Evolutionary conservation across 2,329 filamentous ascomycete genomes (phyloP), one percentile per base, ranked within the genome.

Genomic region (Huntiella decipiens): DNA sequence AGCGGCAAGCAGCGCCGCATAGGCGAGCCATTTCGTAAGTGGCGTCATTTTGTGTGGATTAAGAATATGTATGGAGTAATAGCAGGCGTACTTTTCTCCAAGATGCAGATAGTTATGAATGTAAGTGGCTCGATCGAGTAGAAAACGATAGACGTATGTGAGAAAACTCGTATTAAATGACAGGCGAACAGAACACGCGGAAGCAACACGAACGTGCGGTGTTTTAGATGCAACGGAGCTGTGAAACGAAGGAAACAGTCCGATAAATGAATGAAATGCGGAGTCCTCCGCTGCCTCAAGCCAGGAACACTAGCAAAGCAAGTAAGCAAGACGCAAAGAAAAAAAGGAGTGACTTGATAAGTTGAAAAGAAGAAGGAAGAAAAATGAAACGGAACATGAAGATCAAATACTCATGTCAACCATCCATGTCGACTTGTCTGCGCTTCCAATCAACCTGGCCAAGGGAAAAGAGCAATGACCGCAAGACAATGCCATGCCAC

Each of bases 1-100:
- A 48, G 71, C 54, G 47, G 61, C 57, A 44, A 63, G 63, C 5
- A 34, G 16, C 11, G 17, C 7, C 15, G 11, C 31, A 7, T 28
- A 28, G 22, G 22, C 22, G 22, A 28, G 22, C 22, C 22, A 28
- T 28, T 28, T 28, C 22, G 22, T 28, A 28, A 28, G 22, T 28
- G n/a, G 31, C 10, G 35, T 45, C 8, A 38, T n/a, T 38, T 10
- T 35, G 35, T 28, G 17, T 19, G n/a, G 3, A 28, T 33, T 16
- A 12, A 15, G 12, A 31, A 38, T 33, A 8, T 37, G n/a, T 35
- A n/a, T n/a, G 17, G 22, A 15, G 12, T 39, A 8, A 16, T 5
- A 12, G 10, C n/a, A 39, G 22, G 37, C 37, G 16, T 39, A 19
- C 11, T 11, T 28, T 28, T 28, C 16, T 22, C n/a, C 15, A 39